phyloP scores from a whole-genome alignment of 805 yeast species.

The Myxozyma neglecta region DNA sequence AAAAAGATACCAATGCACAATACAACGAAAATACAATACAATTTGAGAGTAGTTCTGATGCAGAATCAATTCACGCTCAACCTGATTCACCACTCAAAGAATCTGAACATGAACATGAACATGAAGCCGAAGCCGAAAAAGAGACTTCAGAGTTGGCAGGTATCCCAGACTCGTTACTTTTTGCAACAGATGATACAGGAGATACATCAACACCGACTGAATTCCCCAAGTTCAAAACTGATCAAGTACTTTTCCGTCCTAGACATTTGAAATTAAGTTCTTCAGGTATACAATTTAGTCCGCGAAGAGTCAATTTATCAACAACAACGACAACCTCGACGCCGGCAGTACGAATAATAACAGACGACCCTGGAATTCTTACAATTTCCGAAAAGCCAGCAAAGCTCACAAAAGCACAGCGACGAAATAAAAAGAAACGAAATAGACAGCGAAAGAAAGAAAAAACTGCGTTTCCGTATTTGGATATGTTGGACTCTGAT shows the following conservation, averaged over 20 bases:
- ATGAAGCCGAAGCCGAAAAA: too few relatives aligned
- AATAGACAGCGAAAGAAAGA: neutral
- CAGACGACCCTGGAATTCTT: neutral
- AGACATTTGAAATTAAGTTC: slow-evolving; percentile 6
- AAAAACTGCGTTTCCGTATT: slow-evolving; percentile 3
- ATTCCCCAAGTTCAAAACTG: neutral
- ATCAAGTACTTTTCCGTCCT: slow-evolving; percentile 23
- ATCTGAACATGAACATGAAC: too few relatives aligned
- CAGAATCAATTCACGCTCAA: too few relatives aligned
- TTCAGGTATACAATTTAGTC: slow-evolving; percentile 7
- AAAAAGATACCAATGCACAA: too few relatives aligned
- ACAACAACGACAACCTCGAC: neutral
- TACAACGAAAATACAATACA: too few relatives aligned
- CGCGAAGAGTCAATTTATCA: slow-evolving; percentile 3
- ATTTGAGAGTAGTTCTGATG: too few relatives aligned
- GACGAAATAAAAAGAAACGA: neutral
- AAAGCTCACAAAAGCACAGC: too few relatives aligned
- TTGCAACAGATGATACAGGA: slow-evolving; percentile 10
- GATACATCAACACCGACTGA: neutral
- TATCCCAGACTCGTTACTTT: slow-evolving; percentile 19
- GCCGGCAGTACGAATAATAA: neutral
- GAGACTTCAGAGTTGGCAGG: neutral
- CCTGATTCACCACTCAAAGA: too few relatives aligned
- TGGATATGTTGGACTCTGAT: neutral
- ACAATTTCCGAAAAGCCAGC: neutral